These are phyloP conservation scores for Aspergillus avenaceus DNA, from an alignment of 495 filamentous ascomycete genomes.

Conservation along the genomic window DNA sequence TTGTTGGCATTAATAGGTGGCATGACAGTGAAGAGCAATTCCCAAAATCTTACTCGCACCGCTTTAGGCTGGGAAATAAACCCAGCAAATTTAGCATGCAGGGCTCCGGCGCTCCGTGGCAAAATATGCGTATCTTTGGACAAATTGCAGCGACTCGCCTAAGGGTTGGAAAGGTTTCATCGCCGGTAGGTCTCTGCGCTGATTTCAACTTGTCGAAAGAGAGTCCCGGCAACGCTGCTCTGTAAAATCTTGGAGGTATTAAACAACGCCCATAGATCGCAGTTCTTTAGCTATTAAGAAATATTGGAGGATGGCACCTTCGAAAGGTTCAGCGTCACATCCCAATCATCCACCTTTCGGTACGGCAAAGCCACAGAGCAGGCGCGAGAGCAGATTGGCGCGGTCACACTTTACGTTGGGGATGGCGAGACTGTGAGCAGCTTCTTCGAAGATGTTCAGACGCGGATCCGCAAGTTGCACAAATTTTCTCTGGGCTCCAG, in stretches of 20 bases:
- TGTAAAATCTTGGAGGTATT: neutral
- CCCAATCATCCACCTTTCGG: neutral
- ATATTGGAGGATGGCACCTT: neutral
- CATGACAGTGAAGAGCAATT: neutral
- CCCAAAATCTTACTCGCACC: neutral
- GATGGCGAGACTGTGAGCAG: neutral
- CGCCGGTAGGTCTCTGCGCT: neutral
- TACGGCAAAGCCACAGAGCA: neutral
- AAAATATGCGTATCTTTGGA: neutral
- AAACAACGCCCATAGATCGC: neutral
- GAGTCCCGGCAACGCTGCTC: neutral
- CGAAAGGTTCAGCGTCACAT: neutral
- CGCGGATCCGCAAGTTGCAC: neutral
- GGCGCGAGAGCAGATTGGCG: slow-evolving; percentile 1
- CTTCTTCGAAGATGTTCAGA: neutral
- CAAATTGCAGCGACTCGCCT: neutral
- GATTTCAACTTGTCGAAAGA: slow-evolving; percentile 3
- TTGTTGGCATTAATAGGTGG: neutral
- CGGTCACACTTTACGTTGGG: slow-evolving; percentile 1
- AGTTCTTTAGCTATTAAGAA: neutral
- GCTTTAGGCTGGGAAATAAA: neutral
- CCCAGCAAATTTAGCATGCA: slow-evolving; percentile 1
- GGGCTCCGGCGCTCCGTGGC: neutral
- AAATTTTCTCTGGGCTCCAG: neutral
- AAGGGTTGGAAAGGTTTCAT: neutral